Evolutionary conservation across 176 grass and related monocot genomes (phyloP).

Genomic region (Phoenix dactylifera): DNA sequence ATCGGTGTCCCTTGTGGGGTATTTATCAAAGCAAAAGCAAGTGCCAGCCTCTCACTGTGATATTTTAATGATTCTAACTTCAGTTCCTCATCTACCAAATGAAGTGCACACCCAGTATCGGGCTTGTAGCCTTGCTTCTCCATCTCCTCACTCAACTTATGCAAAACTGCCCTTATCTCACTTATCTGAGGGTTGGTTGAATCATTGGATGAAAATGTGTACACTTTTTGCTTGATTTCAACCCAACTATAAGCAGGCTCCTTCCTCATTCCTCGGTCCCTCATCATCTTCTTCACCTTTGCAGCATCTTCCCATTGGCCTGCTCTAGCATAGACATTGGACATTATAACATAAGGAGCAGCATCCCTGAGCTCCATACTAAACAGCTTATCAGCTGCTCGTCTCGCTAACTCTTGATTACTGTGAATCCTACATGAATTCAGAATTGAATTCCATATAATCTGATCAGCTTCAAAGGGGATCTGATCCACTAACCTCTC

Average conservation of each 20-base stretch:
- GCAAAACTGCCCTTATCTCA: slow-evolving; percentile 56
- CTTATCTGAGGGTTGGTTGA: slow-evolving; percentile 52
- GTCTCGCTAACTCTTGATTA: slow-evolving; percentile 59
- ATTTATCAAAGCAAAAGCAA: slow-evolving; percentile 62
- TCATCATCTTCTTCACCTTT: slow-evolving; percentile 66
- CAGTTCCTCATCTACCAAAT: slow-evolving; percentile 62
- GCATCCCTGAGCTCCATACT: slow-evolving; percentile 43
- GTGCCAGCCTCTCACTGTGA: slow-evolving; percentile 74
- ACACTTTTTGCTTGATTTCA: slow-evolving; percentile 67
- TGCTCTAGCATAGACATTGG: slow-evolving; percentile 85
- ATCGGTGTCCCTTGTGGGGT: slow-evolving; percentile 43
- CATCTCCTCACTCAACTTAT: slow-evolving; percentile 70
- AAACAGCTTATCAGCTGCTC: slow-evolving; percentile 75
- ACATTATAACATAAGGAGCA: slow-evolving; percentile 54
- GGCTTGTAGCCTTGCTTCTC: slow-evolving; percentile 60
- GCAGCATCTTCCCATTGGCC: slow-evolving; percentile 72
- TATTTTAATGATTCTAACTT: slow-evolving; percentile 79
- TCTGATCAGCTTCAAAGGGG: slow-evolving; percentile 46
- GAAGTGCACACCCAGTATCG: slow-evolving; percentile 41
- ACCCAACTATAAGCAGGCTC: slow-evolving; percentile 83
- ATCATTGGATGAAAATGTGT: slow-evolving; percentile 80
- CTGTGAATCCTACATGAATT: slow-evolving; percentile 75
- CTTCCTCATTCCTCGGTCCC: slow-evolving; percentile 67
- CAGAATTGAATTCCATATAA: slow-evolving; percentile 90
- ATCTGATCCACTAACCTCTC: slow-evolving; percentile 53